Evolutionary conservation across 2,329 filamentous ascomycete genomes (phyloP).

Genomic region (Immersiporthe knoxdaviesiana): DNA sequence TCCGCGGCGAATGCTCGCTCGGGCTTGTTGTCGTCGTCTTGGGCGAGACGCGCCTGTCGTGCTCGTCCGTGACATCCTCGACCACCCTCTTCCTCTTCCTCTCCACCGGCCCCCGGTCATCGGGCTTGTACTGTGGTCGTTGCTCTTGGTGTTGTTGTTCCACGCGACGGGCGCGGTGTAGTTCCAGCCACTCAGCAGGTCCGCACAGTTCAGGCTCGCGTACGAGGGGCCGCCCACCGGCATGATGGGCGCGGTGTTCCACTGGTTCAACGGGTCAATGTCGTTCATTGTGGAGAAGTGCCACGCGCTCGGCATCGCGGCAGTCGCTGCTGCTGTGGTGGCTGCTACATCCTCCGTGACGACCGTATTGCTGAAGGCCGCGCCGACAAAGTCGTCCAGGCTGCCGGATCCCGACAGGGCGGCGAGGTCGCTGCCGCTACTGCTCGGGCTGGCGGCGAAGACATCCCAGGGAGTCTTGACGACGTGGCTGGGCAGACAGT

Average conservation of each 20-base stretch:
- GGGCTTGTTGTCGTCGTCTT: conserved; percentile 20
- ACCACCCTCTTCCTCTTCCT: conserved; percentile 25
- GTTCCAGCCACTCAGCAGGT: conserved; percentile 25
- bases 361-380: conserved; percentile 13
- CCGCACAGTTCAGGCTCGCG: conserved; percentile 23
- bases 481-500: conserved; percentile 21
- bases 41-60: conserved; percentile 24
- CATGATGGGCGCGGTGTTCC: conserved; percentile 27
- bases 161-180: conserved; percentile 27
- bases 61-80: conserved; percentile 15
- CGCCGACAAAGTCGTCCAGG: conserved; percentile 19
- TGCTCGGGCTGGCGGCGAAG: conserved; percentile 16
- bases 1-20: conserved; percentile 13
- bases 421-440: conserved; percentile 13
- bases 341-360: conserved; percentile 19
- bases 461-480: conserved; percentile 15
- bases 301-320: conserved; percentile 11
- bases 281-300: conserved; percentile 20
- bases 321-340: background rate
- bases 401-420: conserved; percentile 13
- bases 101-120: conserved; percentile 1
- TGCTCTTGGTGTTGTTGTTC: conserved; percentile 2
- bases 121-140: background rate
- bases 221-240: conserved; percentile 1
- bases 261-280: conserved; percentile 21